Evolutionary conservation across 495 filamentous ascomycete genomes (phyloP).

Genomic region (Penicillium lividum): DNA sequence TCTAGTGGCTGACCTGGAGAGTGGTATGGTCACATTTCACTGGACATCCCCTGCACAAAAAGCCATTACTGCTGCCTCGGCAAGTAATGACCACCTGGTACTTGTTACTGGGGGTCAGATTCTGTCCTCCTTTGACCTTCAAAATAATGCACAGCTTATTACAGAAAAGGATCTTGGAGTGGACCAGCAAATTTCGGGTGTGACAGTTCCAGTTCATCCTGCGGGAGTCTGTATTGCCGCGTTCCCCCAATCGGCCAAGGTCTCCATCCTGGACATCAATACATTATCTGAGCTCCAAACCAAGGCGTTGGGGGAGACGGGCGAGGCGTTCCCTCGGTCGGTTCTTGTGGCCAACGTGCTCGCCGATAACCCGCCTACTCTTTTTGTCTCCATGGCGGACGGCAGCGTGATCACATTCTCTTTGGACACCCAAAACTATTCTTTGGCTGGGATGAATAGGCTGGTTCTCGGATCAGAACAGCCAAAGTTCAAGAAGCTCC

Average conservation of each 20-base stretch:
- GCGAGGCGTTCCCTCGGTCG: conserved; percentile 76
- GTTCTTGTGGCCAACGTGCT: conserved; percentile 77
- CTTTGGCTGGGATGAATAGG: conserved; percentile 71
- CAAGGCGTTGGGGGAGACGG: conserved; percentile 57
- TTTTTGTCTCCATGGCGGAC: conserved; percentile 94
- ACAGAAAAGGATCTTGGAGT: conserved; percentile 59
- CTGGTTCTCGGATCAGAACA: conserved; percentile 85
- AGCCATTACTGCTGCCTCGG: conserved; percentile 75
- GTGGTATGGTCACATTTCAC: conserved; percentile 63
- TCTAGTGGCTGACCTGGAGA: conserved; percentile 65
- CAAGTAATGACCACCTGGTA: conserved; percentile 66
- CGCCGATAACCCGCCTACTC: conserved; percentile 60
- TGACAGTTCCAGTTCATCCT: conserved; percentile 60
- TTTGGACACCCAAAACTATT: conserved; percentile 57
- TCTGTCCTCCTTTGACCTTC: conserved; percentile 66
- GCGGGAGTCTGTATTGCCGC: conserved; percentile 68
- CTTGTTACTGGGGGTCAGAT: conserved; percentile 70
- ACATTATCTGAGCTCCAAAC: conserved; percentile 64
- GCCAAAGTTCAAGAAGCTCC: conserved; percentile 75
- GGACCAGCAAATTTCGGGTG: conserved; percentile 78
- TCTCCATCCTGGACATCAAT: conserved; percentile 67
- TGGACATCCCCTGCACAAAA: conserved; percentile 63
- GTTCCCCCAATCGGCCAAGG: conserved; percentile 76
- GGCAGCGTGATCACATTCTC: conserved; percentile 87
- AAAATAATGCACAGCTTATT: conserved; percentile 55